Evolutionary conservation across 1,284 basidiomycete genomes (phyloP).

Genomic region (Ustilago crameri): DNA sequence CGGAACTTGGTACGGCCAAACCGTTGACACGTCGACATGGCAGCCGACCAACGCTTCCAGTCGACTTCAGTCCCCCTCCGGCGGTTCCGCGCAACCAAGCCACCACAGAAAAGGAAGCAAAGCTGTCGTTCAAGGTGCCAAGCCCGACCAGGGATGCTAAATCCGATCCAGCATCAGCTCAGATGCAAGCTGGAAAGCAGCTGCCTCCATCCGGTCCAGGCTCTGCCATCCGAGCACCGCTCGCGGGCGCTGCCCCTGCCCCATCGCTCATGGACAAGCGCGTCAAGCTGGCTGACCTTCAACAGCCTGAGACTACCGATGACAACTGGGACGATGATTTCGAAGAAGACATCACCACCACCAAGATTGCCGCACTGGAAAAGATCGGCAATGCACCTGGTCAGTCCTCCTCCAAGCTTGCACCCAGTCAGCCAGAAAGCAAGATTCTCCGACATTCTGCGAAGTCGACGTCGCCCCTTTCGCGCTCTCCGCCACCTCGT

Average conservation of each 20-base stretch:
- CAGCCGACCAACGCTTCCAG: conserved; percentile 37
- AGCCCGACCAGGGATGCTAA: background rate
- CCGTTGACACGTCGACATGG: conserved; percentile 29
- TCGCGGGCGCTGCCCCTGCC: conserved; percentile 50
- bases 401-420: background rate
- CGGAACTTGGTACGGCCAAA: conserved; percentile 44
- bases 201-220: conserved; percentile 23
- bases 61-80: conserved; percentile 43
- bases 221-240: conserved; percentile 28
- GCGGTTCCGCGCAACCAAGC: conserved; percentile 11
- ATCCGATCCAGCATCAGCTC: background rate
- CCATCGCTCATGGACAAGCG: conserved; percentile 53
- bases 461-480: background rate
- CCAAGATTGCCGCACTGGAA: conserved; percentile 79
- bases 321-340: conserved; percentile 99
- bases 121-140: conserved; percentile 15
- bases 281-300: conserved; percentile 69
- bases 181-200: conserved; percentile 10
- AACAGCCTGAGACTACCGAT: conserved; percentile 74
- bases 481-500: conserved; percentile 8
- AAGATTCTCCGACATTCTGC: background rate
- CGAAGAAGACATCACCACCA: conserved; percentile 87
- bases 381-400: conserved; percentile 18
- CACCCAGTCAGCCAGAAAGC: conserved; percentile 3
- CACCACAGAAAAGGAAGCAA: background rate